These are phyloP conservation scores for Colletotrichum falcatum DNA, from an alignment of 2,329 filamentous ascomycete genomes.

Conservation along the genomic window DNA sequence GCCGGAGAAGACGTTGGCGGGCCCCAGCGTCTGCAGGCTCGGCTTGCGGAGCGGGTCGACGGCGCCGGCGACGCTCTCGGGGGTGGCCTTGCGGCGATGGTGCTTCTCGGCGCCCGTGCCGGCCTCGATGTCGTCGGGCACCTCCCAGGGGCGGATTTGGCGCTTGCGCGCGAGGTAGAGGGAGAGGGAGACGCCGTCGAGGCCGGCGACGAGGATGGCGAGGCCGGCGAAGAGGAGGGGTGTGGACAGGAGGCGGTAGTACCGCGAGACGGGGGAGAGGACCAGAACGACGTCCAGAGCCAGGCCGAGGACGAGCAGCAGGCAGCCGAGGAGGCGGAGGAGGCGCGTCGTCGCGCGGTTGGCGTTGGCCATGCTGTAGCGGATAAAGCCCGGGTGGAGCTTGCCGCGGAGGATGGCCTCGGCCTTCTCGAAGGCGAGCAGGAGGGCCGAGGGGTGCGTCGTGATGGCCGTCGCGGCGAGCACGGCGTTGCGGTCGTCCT, in stretches of 20 bases:
- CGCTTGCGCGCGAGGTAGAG: constrained; percentile 50
- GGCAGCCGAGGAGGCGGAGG: constrained; percentile 44
- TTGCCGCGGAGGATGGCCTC: constrained; percentile 53
- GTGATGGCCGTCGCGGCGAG: constrained; percentile 56
- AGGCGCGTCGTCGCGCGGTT: constrained; percentile 51
- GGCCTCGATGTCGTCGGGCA: constrained; percentile 47
- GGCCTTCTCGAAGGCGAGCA: constrained; percentile 53
- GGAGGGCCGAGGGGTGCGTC: constrained; percentile 58
- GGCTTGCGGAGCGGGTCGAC: constrained; percentile 43
- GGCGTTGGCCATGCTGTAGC: constrained; percentile 53
- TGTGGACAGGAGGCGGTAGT: constrained; percentile 47
- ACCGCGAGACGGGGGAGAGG: constrained; percentile 46
- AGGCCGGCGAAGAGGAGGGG: constrained; percentile 53
- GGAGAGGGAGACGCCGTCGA: constrained; percentile 52
- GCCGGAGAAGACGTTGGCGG: constrained; percentile 43
- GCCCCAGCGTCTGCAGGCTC: constrained; percentile 45
- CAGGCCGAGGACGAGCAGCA: constrained; percentile 45
- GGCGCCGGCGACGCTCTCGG: constrained; percentile 34
- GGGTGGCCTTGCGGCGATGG: constrained; percentile 38
- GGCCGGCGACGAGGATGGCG: constrained; percentile 49
- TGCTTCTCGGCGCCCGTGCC: constrained; percentile 45
- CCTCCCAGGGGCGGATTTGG: constrained; percentile 55
- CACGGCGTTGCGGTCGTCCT: constrained; percentile 53
- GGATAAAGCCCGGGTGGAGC: constrained; percentile 55
- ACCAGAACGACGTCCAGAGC: constrained; percentile 49